Evolutionary conservation across 805 yeast species (phyloP).

Genomic region (Lachancea sp.): DNA sequence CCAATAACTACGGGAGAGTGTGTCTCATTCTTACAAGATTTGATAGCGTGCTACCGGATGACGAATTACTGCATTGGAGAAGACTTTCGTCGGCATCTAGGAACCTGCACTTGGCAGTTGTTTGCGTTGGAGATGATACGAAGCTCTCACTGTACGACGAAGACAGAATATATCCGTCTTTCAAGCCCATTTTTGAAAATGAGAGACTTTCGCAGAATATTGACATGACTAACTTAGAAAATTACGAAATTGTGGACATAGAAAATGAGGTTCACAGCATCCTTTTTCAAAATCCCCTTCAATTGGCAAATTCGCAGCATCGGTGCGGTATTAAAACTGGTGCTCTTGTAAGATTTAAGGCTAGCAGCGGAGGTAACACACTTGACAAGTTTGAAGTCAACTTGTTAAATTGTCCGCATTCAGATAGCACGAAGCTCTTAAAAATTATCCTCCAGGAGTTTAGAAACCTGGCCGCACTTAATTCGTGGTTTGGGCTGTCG

Average conservation of each 20-base stretch:
- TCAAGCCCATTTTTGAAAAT: conserved; percentile 31
- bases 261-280: conserved; percentile 49
- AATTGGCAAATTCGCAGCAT: conserved; percentile 64
- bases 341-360: conserved; percentile 43
- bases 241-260: conserved; percentile 41
- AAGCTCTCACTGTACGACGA: conserved; percentile 36
- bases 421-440: conserved; percentile 52
- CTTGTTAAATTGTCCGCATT: conserved; percentile 66
- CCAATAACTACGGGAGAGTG: conserved; percentile 41
- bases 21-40: conserved; percentile 64
- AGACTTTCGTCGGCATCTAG: conserved; percentile 52
- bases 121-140: conserved; percentile 58
- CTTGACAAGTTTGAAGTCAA: conserved; percentile 52
- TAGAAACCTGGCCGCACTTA: conserved; percentile 44
- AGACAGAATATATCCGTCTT: conserved; percentile 31
- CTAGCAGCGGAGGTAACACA: conserved; percentile 20
- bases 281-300: conserved; percentile 53
- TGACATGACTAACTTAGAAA: conserved; percentile 18
- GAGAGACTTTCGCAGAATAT: conserved; percentile 17
- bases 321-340: conserved; percentile 69
- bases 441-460: conserved; percentile 53
- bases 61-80: conserved; percentile 75
- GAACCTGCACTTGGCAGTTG: conserved; percentile 57
- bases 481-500: conserved; percentile 36
- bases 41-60: conserved; percentile 72